phyloP scores from a whole-genome alignment of 1,139 yeast genomes.

The Kluyveromyces sp. region DNA sequence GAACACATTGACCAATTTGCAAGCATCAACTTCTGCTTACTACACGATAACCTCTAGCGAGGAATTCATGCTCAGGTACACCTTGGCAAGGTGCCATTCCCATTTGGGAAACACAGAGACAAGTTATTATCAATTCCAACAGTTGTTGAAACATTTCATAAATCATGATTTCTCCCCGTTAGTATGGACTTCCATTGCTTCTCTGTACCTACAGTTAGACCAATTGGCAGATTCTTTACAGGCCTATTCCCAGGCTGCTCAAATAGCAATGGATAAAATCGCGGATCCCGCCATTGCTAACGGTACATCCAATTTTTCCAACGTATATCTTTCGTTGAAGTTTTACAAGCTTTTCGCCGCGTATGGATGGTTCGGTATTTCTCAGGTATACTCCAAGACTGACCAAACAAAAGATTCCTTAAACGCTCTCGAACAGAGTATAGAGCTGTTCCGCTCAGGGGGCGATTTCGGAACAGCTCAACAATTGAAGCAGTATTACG shows the following conservation, averaged over 20 bases:
- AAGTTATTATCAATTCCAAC: slow-evolving; percentile 48
- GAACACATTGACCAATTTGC: background rate
- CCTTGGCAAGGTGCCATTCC: slow-evolving; percentile 20
- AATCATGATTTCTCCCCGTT: slow-evolving; percentile 46
- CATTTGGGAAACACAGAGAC: slow-evolving; percentile 15
- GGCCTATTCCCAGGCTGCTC: slow-evolving; percentile 55
- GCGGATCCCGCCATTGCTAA: slow-evolving; percentile 8
- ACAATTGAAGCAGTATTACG: slow-evolving; percentile 12
- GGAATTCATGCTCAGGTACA: slow-evolving; percentile 15
- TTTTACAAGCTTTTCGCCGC: slow-evolving; percentile 20
- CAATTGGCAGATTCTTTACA: slow-evolving; percentile 61
- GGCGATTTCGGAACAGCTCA: slow-evolving; percentile 13
- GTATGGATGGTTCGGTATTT: slow-evolving; percentile 26
- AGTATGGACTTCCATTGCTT: slow-evolving; percentile 63
- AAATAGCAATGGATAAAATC: slow-evolving; percentile 12
- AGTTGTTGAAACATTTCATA: slow-evolving; percentile 41
- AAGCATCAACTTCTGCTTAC: background rate
- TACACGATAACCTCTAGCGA: slow-evolving; percentile 1
- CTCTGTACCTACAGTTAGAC: slow-evolving; percentile 48
- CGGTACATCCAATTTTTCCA: slow-evolving; percentile 5
- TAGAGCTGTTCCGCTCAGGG: slow-evolving; percentile 17
- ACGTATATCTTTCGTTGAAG: slow-evolving; percentile 8
- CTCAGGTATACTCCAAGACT: slow-evolving; percentile 23
- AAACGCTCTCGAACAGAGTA: slow-evolving; percentile 19
- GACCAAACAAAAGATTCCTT: slow-evolving; percentile 18